Evolutionary conservation across 108 stramenopile genomes (phyloP), one percentile per base, ranked within the genome.

Genomic region (Licmophora abbreviata): DNA sequence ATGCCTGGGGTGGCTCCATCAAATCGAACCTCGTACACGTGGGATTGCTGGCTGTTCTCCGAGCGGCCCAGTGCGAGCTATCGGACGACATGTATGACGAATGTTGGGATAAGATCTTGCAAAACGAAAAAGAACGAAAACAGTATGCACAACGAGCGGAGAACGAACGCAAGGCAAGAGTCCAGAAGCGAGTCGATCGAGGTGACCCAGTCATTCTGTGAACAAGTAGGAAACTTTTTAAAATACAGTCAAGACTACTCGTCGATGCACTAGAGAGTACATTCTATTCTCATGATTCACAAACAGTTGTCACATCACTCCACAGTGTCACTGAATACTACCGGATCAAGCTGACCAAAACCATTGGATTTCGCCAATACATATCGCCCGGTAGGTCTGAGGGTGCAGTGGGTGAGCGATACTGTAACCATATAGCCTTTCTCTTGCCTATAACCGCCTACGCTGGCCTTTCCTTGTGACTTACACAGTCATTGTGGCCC

Each of bases 291-390:
- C 1, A 4, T 4, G 5, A 40, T 18, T 3, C 15, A 4, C 5
- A 4, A 18, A 40, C 5, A 40, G 15, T 40, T 20, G 20, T 18
- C 23, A 45, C 67, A 3, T 59, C 43, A 17, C 62, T 46, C 4
- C 32, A 48, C 41, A 78, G 69, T n/a, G 77, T 73, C 0, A 71
- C 64, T 11, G 77, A 59, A 27, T 56, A 47, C 48, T 59, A 61
- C 28, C n/a, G n/a, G n/a, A n/a, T n/a, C n/a, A n/a, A n/a, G n/a
- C n/a, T n/a, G n/a, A n/a, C n/a, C n/a, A n/a, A n/a, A n/a, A n/a
- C n/a, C n/a, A n/a, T n/a, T n/a, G n/a, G n/a, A n/a, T n/a, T n/a
- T n/a, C n/a, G n/a, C n/a, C n/a, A n/a, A n/a, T n/a, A n/a, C n/a
- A n/a, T n/a, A n/a, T n/a, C n/a, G n/a, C n/a, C n/a, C n/a, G n/a